Conservation (phyloP, 1,284 basidiomycete genomes). For the Boletellus dicymbophilus region DNA sequence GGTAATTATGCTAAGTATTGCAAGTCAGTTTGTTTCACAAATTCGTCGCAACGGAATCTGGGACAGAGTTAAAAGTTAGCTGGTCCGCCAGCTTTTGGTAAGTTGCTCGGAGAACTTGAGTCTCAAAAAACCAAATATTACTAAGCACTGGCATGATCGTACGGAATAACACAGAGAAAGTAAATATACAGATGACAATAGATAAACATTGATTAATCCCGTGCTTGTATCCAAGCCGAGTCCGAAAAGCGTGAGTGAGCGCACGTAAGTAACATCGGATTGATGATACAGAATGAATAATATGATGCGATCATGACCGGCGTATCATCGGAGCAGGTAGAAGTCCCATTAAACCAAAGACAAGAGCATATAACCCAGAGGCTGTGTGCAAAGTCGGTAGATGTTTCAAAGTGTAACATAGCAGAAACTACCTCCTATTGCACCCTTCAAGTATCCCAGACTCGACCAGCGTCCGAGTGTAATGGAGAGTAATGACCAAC, state of each 20-base stretch:
- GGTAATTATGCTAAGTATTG: too few species aligned
- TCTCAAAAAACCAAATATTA: too few species aligned
- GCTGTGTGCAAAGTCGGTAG: constrained; percentile 38
- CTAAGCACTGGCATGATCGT: constrained; percentile 1
- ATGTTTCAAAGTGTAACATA: background rate
- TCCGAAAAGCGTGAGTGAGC: background rate
- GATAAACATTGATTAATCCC: constrained; percentile 3
- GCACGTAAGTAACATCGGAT: background rate
- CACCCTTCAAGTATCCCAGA: constrained; percentile 62
- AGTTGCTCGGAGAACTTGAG: too few species aligned
- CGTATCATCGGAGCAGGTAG: constrained; percentile 60
- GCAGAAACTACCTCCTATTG: constrained; percentile 55
- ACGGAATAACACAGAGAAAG: constrained; percentile 11
- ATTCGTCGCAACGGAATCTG: too few species aligned
- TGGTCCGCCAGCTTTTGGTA: too few species aligned
- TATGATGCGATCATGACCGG: constrained; percentile 30
- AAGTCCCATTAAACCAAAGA: constrained; percentile 69
- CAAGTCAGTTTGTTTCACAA: too few species aligned
- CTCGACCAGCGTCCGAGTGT: constrained; percentile 65
- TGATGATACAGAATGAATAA: background rate
- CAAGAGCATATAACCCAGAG: constrained; percentile 65
- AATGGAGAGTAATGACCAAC: constrained; percentile 63
- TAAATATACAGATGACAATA: too few species aligned
- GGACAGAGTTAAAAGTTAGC: too few species aligned
- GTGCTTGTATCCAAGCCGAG: constrained; percentile 11